Evolutionary conservation across 2,329 filamentous ascomycete species (phyloP).

Genomic region (Pseudocercospora fijiensis): DNA sequence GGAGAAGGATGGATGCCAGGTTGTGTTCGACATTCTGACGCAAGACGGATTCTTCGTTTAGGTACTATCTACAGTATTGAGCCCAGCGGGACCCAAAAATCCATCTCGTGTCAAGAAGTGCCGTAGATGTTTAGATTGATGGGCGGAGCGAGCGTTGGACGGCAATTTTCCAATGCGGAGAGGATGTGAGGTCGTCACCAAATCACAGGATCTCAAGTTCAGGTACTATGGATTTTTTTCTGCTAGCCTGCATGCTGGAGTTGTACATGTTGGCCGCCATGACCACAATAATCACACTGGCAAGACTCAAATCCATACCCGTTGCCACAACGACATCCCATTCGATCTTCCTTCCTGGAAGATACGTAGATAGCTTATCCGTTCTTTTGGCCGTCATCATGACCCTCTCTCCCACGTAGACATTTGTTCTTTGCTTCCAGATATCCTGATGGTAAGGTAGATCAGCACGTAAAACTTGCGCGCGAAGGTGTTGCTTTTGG

Average conservation of each 20-base stretch:
- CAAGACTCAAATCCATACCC: conserved; percentile 29
- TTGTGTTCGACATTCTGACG: not conserved
- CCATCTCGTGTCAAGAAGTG: not conserved
- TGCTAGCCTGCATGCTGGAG: conserved; percentile 2
- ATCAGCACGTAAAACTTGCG: no score
- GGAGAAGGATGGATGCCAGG: no score
- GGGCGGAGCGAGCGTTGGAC: no score
- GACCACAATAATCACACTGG: conserved; percentile 14
- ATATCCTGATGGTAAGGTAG: not conserved
- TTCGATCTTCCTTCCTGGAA: conserved; percentile 20
- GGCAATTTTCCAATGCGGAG: no score
- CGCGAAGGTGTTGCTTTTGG: no score
- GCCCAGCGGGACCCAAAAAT: not conserved
- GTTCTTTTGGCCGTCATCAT: conserved; percentile 25
- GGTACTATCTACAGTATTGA: no score
- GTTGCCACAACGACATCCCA: conserved; percentile 27
- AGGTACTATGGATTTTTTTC: not conserved
- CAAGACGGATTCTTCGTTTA: not conserved
- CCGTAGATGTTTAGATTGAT: no score
- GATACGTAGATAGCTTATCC: conserved; percentile 22
- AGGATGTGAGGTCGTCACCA: no score
- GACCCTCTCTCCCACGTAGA: conserved; percentile 21
- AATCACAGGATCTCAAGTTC: no score
- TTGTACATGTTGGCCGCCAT: conserved; percentile 16
- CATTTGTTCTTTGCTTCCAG: conserved; percentile 9